A percentile compares a stretch with the other conserved stretches of the same genome.
phyloP scores from a whole-genome alignment of 129 eudicot genomes.

The Smallanthus sonchifolius region DNA sequence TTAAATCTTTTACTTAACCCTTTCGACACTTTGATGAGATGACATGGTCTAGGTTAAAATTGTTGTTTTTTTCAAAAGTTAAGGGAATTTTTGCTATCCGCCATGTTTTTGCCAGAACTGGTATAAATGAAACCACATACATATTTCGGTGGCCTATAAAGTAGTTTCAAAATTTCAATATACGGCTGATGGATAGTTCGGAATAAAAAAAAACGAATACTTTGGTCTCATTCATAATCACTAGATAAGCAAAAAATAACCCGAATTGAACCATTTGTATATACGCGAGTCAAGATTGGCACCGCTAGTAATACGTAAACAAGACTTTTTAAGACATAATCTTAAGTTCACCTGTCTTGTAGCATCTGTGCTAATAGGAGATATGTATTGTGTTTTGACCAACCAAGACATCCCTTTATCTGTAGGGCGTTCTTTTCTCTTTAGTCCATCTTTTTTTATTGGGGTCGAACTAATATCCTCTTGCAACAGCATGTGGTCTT shows the following conservation, averaged over 20 bases:
- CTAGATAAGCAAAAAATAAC: background rate
- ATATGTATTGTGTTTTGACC: conserved; percentile 90
- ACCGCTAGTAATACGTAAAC: background rate
- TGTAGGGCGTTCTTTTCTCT: conserved; percentile 80
- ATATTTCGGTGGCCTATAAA: background rate
- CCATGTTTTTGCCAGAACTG: background rate
- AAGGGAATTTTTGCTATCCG: background rate
- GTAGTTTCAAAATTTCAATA: background rate
- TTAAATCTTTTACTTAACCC: background rate
- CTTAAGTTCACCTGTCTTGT: conserved; percentile 59
- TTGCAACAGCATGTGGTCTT: conserved; percentile 74
- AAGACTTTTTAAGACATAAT: conserved; percentile 3
- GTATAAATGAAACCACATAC: background rate
- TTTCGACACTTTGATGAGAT: background rate
- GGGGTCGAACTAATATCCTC: conserved; percentile 81
- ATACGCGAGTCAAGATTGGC: conserved; percentile 2
- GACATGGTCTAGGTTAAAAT: background rate
- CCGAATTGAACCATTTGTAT: background rate
- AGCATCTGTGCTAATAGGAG: conserved; percentile 83
- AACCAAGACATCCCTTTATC: conserved; percentile 97
- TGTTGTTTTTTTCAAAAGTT: background rate
- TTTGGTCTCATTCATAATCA: background rate
- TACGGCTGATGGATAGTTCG: background rate
- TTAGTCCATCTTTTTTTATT: conserved; percentile 68
- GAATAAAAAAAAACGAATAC: background rate